Conservation (phyloP, 345 rosid species). For the Corchorus olitorius region DNA sequence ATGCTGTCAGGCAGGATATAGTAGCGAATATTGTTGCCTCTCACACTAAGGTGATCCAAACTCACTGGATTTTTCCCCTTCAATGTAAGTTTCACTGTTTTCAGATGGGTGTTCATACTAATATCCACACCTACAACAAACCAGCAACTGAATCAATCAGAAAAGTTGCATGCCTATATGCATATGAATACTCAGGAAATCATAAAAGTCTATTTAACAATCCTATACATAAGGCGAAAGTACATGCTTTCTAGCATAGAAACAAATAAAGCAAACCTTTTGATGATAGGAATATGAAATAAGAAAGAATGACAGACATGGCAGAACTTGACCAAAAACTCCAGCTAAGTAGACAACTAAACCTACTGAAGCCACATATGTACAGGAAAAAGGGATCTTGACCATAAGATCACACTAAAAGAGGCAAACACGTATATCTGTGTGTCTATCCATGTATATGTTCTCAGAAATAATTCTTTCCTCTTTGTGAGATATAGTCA, state of each 20-base stretch:
- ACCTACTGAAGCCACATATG: neutral
- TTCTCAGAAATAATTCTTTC: neutral
- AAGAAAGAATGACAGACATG: neutral
- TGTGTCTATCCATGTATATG: neutral
- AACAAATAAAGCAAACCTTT: neutral
- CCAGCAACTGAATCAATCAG: conserved; percentile 5
- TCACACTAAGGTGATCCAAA: conserved; percentile 86
- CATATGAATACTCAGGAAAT: neutral
- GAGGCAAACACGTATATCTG: neutral
- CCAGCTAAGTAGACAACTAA: neutral
- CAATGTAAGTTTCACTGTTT: conserved; percentile 83
- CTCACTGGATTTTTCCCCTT: conserved; percentile 93
- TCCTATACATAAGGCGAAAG: neutral
- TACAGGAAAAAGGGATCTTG: neutral
- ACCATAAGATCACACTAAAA: neutral
- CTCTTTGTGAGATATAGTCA: neutral
- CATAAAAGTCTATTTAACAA: neutral
- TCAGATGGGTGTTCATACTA: conserved; percentile 98
- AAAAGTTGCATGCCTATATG: neutral
- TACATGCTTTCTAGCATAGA: neutral
- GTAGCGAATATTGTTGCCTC: conserved; percentile 95
- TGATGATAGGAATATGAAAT: neutral
- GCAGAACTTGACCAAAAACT: neutral
- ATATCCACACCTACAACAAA: conserved; percentile 80
- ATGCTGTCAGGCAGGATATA: conserved; percentile 99